A percentile compares a stretch with the other conserved stretches of the same genome.
Evolutionary conservation across 805 yeast species (phyloP).

Genomic region (Debaryomyces hansenii): DNA sequence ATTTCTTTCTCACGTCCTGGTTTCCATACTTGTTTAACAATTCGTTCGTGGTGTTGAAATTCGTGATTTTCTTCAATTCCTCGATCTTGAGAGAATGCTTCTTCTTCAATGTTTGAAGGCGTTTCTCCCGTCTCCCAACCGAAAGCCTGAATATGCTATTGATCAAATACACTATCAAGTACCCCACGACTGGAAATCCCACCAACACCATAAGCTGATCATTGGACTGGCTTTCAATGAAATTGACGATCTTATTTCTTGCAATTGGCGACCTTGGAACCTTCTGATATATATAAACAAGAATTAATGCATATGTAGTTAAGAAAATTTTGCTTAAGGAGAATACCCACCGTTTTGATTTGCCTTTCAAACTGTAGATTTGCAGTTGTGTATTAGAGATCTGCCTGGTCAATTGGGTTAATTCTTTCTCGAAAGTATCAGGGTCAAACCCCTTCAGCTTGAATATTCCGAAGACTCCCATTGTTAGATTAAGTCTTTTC

Average conservation of each 20-base stretch:
- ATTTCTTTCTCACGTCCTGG: background rate
- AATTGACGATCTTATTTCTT: slow-evolving; percentile 19
- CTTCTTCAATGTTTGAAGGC: slow-evolving; percentile 31
- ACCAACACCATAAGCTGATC: slow-evolving; percentile 16
- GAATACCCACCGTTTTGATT: slow-evolving; percentile 13
- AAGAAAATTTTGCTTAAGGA: slow-evolving; percentile 15
- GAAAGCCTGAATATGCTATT: slow-evolving; percentile 16
- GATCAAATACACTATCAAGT: slow-evolving; percentile 15
- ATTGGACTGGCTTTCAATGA: slow-evolving; percentile 24
- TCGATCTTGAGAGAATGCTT: slow-evolving; percentile 58
- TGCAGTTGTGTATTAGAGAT: slow-evolving; percentile 29
- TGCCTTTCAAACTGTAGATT: slow-evolving; percentile 17
- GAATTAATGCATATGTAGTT: slow-evolving; percentile 20
- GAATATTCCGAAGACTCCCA: slow-evolving; percentile 32
- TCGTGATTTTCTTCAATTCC: slow-evolving; percentile 68
- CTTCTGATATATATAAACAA: slow-evolving; percentile 21
- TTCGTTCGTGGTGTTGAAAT: slow-evolving; percentile 74
- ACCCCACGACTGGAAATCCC: slow-evolving; percentile 23
- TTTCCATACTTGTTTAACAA: slow-evolving; percentile 57
- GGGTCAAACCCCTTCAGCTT: slow-evolving; percentile 26
- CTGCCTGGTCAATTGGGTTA: slow-evolving; percentile 25
- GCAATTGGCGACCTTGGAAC: slow-evolving; percentile 14
- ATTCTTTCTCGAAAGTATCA: slow-evolving; percentile 32
- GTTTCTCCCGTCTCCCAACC: slow-evolving; percentile 19
- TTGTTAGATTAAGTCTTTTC: slow-evolving; percentile 2